Base-by-base conservation (phyloP, 2,329 filamentous ascomycete species). In the Penicillium sp. region DNA sequence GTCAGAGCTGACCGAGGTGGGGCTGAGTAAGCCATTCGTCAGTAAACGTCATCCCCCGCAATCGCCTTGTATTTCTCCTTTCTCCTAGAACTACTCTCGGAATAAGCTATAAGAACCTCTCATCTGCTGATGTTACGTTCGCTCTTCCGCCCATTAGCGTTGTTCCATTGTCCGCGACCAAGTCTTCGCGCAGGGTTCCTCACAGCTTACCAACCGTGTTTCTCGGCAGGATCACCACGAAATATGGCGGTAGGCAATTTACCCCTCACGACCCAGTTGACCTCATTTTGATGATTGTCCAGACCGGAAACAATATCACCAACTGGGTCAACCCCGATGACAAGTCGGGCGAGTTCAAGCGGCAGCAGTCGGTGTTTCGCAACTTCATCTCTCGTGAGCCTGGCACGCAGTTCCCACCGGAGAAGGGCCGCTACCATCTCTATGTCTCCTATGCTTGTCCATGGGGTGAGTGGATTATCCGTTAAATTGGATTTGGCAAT, bases 391-490 rank as follows among this genome's bases (percentile, higher is more conserved):
- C 87, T 28, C 81, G 79, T 55, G 81, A 88, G 60, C 72, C 82
- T 1, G 84, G 81, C 37, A 86, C 88, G 4, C 74, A 84, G 68
- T 96, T 90, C 61, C 87, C 89, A 4, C 81, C 89, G 0, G 92
- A 97, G 73, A 89, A 88, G 73, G 89, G 81, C 46, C 81, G 93
- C 48, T 98, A 98, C 70, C 93, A 98, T 73, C 82, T 98, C 61
- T 98, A 92, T 67, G 86, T 95, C 59, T 92, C 87, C 63, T 95
- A 95, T 72, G 91, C 91, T 6, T 96, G 91, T 71, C 91, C 91
- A 3, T 96, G 91, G 91, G 85, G 78, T 79, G 63, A 50, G 64
- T 18, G 28, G 20, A 44, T 10, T 42, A 9, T 41, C 41, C 6
- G 6, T 1, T 23, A 1, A 9, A 6, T 43, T 27, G 20, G 8